A percentile compares a stretch with the other conserved stretches of the same genome.
phyloP scores from a whole-genome alignment of 495 filamentous ascomycete genomes.

The Penicillium paradoxum region DNA sequence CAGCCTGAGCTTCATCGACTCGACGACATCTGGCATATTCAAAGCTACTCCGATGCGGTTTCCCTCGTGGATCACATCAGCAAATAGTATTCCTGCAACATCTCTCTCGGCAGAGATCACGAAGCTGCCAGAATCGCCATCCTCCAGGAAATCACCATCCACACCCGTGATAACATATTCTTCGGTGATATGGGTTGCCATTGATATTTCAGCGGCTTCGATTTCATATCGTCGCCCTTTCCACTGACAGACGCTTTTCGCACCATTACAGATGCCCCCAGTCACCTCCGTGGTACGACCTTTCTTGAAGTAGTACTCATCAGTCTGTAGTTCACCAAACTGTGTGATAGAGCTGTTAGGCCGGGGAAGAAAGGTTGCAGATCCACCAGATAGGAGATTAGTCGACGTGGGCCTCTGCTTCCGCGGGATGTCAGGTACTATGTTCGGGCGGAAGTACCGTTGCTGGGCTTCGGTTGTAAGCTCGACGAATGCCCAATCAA shows the following conservation, averaged over 20 bases:
- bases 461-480: neutral
- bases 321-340: neutral
- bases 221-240: neutral
- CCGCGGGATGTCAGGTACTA: neutral
- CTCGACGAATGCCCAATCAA: neutral
- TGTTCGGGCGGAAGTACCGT: neutral
- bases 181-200: neutral
- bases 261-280: neutral
- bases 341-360: neutral
- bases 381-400: neutral
- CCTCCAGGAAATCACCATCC: neutral
- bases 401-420: neutral
- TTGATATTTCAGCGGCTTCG: neutral
- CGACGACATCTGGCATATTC: neutral
- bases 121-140: neutral
- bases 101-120: neutral
- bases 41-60: neutral
- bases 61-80: neutral
- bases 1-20: neutral
- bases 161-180: neutral
- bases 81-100: neutral
- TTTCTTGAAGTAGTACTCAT: neutral
- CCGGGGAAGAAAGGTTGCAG: neutral
- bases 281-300: neutral
- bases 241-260: neutral